These are phyloP conservation scores for Allomyces macrogynus DNA, from an alignment of 192 early-diverging fungal genomes.

Conservation along the genomic window DNA sequence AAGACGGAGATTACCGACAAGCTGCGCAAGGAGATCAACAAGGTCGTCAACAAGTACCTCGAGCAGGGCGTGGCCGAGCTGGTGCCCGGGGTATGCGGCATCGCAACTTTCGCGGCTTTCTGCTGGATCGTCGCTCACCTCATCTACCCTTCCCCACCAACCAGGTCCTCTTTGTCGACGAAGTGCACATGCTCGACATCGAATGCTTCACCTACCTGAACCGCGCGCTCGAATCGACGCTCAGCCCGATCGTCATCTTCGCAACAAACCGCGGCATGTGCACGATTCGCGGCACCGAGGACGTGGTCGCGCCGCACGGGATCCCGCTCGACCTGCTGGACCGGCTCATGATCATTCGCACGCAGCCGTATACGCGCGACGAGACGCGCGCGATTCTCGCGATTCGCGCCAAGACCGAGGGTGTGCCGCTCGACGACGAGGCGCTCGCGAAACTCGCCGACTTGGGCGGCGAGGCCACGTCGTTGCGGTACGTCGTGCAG, in stretches of 20 bases:
- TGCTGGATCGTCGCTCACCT: no score
- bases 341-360: conserved; percentile 87
- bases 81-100: conserved; percentile 52
- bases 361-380: conserved; percentile 72
- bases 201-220: conserved; percentile 99
- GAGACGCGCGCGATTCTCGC: conserved; percentile 77
- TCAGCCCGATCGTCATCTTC: conserved; percentile 93
- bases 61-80: conserved; percentile 94
- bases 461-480: conserved; percentile 58
- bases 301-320: conserved; percentile 67
- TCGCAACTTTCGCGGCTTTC: no score
- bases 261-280: conserved; percentile 94
- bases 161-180: conserved; percentile 78
- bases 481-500: conserved; percentile 77
- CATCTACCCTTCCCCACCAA: no score
- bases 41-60: conserved; percentile 95
- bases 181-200: conserved; percentile 98
- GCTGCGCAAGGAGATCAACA: conserved; percentile 94
- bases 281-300: conserved; percentile 59
- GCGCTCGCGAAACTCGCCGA: conserved; percentile 60
- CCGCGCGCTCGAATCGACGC: conserved; percentile 83
- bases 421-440: conserved; percentile 52
- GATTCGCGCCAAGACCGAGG: conserved; percentile 85
- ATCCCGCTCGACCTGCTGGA: conserved; percentile 93
- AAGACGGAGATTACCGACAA: conserved; percentile 99